Evolutionary conservation across 306 rosid species (phyloP).

Genomic region (Mimosa bimucronata): DNA sequence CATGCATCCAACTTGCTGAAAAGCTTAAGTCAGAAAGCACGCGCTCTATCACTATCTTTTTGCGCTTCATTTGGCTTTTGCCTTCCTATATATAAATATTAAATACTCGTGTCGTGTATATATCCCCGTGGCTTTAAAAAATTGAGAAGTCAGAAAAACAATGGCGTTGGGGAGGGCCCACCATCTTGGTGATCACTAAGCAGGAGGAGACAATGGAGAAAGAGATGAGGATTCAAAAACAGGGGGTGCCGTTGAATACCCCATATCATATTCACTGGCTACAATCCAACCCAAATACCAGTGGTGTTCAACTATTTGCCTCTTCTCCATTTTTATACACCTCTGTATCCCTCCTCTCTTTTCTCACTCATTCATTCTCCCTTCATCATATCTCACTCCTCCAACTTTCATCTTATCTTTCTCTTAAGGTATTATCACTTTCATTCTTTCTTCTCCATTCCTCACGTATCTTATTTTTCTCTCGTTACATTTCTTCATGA

Average conservation of each 20-base stretch:
- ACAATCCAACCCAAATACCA: no score
- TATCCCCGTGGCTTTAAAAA: no score
- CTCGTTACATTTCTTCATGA: no score
- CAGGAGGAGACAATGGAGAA: background rate
- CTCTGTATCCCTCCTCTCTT: no score
- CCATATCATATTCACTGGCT: background rate
- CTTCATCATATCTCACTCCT: no score
- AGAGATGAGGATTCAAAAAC: background rate
- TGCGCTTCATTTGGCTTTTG: no score
- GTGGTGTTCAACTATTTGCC: background rate
- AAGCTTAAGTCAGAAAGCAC: background rate
- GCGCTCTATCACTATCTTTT: background rate
- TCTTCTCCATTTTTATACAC: background rate
- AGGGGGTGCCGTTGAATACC: constrained; percentile 1
- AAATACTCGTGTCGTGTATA: no score
- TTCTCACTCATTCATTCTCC: background rate
- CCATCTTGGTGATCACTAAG: background rate
- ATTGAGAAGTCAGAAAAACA: background rate
- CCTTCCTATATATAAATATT: no score
- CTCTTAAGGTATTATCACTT: background rate
- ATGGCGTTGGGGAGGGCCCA: background rate
- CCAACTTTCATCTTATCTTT: no score
- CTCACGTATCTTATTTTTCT: background rate
- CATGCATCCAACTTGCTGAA: background rate
- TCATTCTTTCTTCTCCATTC: background rate